phyloP scores from a whole-genome alignment of 23 red algal species.

The Gracilaria gracilis region DNA sequence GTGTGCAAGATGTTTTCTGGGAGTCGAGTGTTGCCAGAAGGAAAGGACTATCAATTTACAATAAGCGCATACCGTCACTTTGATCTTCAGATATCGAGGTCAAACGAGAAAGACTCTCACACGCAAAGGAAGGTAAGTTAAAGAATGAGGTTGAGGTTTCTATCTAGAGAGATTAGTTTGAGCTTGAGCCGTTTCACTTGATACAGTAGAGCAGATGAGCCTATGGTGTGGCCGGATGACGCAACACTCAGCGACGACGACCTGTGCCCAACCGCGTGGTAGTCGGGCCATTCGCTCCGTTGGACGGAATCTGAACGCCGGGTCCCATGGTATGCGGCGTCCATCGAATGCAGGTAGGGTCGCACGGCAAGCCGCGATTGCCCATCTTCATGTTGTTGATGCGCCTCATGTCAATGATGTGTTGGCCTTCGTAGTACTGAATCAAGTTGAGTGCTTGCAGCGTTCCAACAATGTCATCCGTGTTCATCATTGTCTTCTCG shows the following conservation, averaged over 20 bases:
- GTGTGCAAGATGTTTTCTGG: no score
- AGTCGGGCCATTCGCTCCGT: slow-evolving; percentile 3
- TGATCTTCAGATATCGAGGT: no score
- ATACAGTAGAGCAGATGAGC: no score
- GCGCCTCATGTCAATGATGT: slow-evolving; percentile 94
- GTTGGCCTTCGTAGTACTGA: slow-evolving; percentile 99
- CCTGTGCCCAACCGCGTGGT: slow-evolving; percentile 22
- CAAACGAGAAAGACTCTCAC: no score
- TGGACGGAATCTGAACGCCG: slow-evolving; percentile 58
- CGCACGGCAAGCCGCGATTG: slow-evolving; percentile 84
- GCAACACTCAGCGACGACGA: neutral
- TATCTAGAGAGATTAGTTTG: no score
- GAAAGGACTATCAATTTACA: no score
- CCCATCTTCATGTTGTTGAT: slow-evolving; percentile 94
- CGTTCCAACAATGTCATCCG: slow-evolving; percentile 96
- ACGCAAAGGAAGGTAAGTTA: no score
- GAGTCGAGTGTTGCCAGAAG: no score
- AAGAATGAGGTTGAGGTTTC: no score
- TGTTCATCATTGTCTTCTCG: slow-evolving; percentile 99
- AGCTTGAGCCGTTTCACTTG: no score
- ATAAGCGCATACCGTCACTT: no score
- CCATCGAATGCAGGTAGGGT: slow-evolving; percentile 88
- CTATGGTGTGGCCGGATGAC: neutral
- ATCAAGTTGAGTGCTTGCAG: slow-evolving; percentile 94
- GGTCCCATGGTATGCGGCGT: slow-evolving; percentile 76